Percentiles rank a stretch among this genome's conserved stretches.
These are phyloP conservation scores for Aspergillus quadrilineatus DNA, from an alignment of 2,329 filamentous ascomycete genomes.

Conservation along the genomic window DNA sequence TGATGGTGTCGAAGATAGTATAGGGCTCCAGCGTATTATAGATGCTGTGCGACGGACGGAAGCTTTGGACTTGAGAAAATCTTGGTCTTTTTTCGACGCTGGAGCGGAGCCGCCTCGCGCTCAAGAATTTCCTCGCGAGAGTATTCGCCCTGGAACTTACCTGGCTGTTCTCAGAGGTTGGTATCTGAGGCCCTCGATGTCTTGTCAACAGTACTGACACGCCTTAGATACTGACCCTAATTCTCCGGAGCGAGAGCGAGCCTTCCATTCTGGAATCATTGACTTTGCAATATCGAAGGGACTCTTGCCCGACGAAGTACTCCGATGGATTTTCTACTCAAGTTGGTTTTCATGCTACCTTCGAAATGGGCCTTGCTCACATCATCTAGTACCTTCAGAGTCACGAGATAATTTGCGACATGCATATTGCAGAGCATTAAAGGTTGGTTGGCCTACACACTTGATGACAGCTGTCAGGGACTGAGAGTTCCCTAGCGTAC, in stretches of 20 bases:
- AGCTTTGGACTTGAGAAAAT: slow-evolving; percentile 52
- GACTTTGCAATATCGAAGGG: slow-evolving; percentile 52
- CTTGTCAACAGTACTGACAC: slow-evolving; percentile 15
- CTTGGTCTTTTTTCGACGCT: slow-evolving; percentile 59
- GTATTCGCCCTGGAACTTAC: slow-evolving; percentile 33
- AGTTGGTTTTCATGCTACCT: slow-evolving; percentile 24
- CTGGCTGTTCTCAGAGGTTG: slow-evolving; percentile 35
- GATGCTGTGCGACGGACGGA: slow-evolving; percentile 62
- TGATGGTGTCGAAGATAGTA: slow-evolving; percentile 46
- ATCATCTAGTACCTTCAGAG: slow-evolving; percentile 51
- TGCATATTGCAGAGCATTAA: slow-evolving; percentile 60
- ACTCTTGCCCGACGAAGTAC: slow-evolving; percentile 61
- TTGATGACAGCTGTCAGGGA: not conserved
- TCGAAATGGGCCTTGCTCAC: slow-evolving; percentile 5
- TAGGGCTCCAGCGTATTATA: slow-evolving; percentile 50
- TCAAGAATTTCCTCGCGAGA: slow-evolving; percentile 36
- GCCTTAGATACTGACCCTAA: slow-evolving; percentile 44
- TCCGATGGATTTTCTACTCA: slow-evolving; percentile 60
- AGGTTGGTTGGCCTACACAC: slow-evolving; percentile 39
- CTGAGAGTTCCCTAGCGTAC: slow-evolving; percentile 28
- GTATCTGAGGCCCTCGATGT: slow-evolving; percentile 8
- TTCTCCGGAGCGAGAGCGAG: slow-evolving; percentile 49
- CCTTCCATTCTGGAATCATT: slow-evolving; percentile 63
- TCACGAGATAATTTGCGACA: slow-evolving; percentile 55
- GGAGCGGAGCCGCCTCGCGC: slow-evolving; percentile 21